Evolutionary conservation across 306 rosid genomes (phyloP).

Genomic region (Hippophae rhamnoides): DNA sequence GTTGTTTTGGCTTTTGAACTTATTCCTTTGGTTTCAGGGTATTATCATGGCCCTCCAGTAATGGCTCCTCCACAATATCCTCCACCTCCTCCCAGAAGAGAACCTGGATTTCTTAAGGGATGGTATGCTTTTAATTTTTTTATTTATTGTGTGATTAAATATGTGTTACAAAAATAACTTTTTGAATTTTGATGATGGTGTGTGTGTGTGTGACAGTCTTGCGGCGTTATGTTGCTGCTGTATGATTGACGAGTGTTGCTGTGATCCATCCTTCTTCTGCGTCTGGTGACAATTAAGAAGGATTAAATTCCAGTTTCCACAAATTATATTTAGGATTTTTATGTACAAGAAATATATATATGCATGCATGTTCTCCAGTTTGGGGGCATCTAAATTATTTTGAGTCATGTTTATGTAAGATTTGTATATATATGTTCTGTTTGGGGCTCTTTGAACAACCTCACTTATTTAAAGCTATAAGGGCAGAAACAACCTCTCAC

Average conservation of each 20-base stretch:
- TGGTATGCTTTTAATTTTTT: conserved; percentile 21
- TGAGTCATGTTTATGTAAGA: no score
- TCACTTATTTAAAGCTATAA: no score
- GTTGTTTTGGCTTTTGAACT: conserved; percentile 13
- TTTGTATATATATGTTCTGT: no score
- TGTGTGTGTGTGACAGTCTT: conserved; percentile 33
- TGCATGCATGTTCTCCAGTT: no score
- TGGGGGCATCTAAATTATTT: no score
- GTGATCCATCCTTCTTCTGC: conserved; percentile 66
- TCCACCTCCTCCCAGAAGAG: conserved; percentile 52
- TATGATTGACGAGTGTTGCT: conserved; percentile 84
- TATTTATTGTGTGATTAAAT: no score
- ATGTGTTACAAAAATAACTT: neutral
- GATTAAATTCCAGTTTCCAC: conserved; percentile 5
- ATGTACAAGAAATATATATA: no score
- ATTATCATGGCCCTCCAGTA: conserved; percentile 90
- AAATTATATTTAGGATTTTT: no score
- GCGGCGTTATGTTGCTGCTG: conserved; percentile 91
- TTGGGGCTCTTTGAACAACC: no score
- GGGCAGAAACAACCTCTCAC: no score
- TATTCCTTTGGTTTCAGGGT: conserved; percentile 30
- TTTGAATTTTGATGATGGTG: neutral
- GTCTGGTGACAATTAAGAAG: conserved; percentile 1
- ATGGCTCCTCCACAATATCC: conserved; percentile 70
- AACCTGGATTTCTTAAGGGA: conserved; percentile 71